Percentiles rank a stretch among this genome's conserved stretches.
Evolutionary conservation across 1,139 yeast species (phyloP).

Genomic region (Pneumocystis murina): DNA sequence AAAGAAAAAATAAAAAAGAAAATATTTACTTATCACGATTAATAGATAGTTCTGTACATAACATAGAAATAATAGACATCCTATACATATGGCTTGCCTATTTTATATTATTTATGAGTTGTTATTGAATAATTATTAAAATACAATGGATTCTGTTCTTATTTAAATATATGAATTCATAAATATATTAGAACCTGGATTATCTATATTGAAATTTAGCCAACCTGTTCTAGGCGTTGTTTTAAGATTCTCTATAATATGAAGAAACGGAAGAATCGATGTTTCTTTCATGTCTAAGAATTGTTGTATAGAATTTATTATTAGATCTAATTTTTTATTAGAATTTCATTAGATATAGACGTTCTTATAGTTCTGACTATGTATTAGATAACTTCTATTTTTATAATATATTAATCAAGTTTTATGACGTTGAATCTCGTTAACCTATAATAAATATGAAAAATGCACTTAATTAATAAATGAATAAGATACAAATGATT

Average conservation of each 20-base stretch:
- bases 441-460: too few species aligned
- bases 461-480: too few species aligned
- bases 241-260: conserved; percentile 61
- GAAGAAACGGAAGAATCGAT: conserved; percentile 44
- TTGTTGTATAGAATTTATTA: background rate
- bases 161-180: conserved; percentile 6
- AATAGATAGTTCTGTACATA: conserved; percentile 33
- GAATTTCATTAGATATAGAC: too few species aligned
- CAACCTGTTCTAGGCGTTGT: conserved; percentile 85
- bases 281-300: background rate
- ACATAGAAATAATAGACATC: conserved; percentile 73
- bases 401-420: too few species aligned
- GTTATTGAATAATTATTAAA: conserved; percentile 19
- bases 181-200: conserved; percentile 24
- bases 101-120: background rate
- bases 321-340: background rate
- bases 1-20: background rate
- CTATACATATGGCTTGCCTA: conserved; percentile 95
- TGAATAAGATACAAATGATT: too few species aligned
- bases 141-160: conserved; percentile 9
- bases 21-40: conserved; percentile 17
- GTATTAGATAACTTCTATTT: too few species aligned
- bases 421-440: too few species aligned
- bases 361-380: too few species aligned
- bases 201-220: conserved; percentile 58